Evolutionary conservation across 2,329 filamentous ascomycete genomes (phyloP), one percentile per base, ranked within the genome.

Genomic region (Cryphonectria carpinicola): DNA sequence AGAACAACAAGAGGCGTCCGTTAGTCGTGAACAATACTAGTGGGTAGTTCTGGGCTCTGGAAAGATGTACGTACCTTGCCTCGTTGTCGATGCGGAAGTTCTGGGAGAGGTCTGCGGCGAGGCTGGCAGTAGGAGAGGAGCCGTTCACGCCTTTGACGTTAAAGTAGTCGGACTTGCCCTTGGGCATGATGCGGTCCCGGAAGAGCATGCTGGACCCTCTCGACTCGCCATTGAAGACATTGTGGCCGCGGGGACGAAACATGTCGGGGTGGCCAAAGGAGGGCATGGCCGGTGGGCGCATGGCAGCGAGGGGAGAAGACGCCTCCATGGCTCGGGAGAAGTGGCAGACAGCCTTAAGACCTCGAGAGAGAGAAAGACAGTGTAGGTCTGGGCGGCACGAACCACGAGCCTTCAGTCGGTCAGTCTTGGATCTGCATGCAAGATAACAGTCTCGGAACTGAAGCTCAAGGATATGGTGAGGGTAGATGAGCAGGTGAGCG

Each of bases 41-140:
- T 19, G 28, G 6, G 32, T 39, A 37, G 13, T 1, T 22, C 1
- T 37, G 52, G 52, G 43, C n/a, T 39, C 65, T 49, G 28, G 28
- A 61, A 77, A 75, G 77, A 75, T 80, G 28, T 35, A 75, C 87
- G 76, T 85, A 98, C 95, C 95, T 98, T 78, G 92, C 81, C 69
- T 89, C 86, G 72, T 83, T 94, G 82, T 98, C 95, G 80, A 98
- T 93, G 79, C 95, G 93, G 80, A 98, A 97, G 84, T 98, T 99
- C 80, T 97, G 94, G 71, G 95, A 98, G 76, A 98, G 87, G 82
- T 99, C 96, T 73, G 94, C 95, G 58, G 95, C 95, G 76, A 99
- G 85, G 78, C 93, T 97, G 67, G 94, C 90, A 49, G 94, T 95
- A 7, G 96, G 96, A 70, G 96, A 99, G 28, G 95, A 97, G 65